phyloP scores from a whole-genome alignment of 164 flowering plant genomes.

The Protea cynaroides region DNA sequence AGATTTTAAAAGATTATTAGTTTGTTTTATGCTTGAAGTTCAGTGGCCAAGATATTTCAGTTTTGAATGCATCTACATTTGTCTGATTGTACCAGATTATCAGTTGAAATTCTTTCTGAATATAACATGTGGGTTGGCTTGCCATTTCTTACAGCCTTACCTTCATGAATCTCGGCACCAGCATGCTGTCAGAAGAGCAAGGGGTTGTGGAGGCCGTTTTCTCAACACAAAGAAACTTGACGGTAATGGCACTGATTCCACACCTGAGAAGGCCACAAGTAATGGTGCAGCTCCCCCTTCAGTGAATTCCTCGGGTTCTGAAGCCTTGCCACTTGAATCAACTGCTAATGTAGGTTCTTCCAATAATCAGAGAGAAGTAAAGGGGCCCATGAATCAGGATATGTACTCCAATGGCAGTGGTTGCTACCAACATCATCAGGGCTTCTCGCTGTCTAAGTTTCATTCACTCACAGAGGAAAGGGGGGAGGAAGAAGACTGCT shows the following conservation, averaged over 20 bases:
- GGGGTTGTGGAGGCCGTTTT: conserved; percentile 90
- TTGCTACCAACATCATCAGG: conserved; percentile 26
- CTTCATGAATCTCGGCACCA: conserved; percentile 95
- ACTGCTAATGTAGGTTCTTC: conserved; percentile 30
- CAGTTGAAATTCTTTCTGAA: neutral
- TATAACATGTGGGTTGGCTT: neutral
- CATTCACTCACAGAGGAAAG: conserved; percentile 25
- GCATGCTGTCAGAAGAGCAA: conserved; percentile 82
- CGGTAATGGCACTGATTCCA: conserved; percentile 17
- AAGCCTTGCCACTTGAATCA: conserved; percentile 23
- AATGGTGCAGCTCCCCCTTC: conserved; percentile 26
- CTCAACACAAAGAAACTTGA: conserved; percentile 60
- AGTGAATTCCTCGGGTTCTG: conserved; percentile 43
- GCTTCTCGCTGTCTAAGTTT: conserved; percentile 24
- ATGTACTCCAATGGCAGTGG: conserved; percentile 19
- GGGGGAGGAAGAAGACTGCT: conserved; percentile 42
- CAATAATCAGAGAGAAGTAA: conserved; percentile 24
- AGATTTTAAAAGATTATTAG: too few species aligned
- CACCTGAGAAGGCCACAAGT: conserved; percentile 21
- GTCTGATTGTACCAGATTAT: too few species aligned
- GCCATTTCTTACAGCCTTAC: conserved; percentile 55
- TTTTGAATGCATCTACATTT: too few species aligned
- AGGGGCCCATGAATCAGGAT: conserved; percentile 12
- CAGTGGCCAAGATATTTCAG: too few species aligned
- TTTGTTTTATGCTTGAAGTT: too few species aligned